Base-by-base conservation (phyloP, 768 basidiomycete species). In the Boletus reticuloceps region DNA sequence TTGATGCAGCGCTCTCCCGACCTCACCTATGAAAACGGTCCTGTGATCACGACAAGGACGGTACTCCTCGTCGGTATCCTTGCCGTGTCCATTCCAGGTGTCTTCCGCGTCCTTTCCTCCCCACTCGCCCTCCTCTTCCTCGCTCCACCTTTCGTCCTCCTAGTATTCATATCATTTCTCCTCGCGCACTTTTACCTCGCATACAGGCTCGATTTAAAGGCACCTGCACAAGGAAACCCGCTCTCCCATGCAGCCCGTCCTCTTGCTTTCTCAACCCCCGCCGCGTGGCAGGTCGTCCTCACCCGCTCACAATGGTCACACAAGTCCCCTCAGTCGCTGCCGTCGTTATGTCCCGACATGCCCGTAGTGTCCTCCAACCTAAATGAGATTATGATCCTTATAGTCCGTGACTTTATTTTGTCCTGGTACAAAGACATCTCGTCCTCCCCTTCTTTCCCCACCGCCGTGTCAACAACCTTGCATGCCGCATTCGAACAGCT, bases 221-320 rank as follows among this genome's bases (percentile, higher is more conserved):
- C 66, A 25, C 64, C 72, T 29, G 60, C 58, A 2, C 54, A 59
- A 12, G 60, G 52, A n/a, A 74, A 77, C 40, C 71, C 71, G 41
- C 74, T 86, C n/a, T 70, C 72, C 11, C 72, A 75, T 53, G 83
- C 86, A 0, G 85, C 91, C 17, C 82, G 84, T 36, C 91, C 91
- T 0, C 78, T 94, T 46, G 81, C 83, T 4, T 96, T 97, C 75
- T 91, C 92, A 5, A 93, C 93, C 4, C 91, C 93, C 25, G 92
- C 94, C 53, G 94, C 94, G 32, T 97, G 94, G 94, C 91, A 94
- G 65, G 93, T 88, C 0, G 89, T 92, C 45, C 77, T 91, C 48
- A 93, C 83, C 43, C 84, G 94, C 32, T 91, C 91, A n/a, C 85
- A 89, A 69, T 96, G 94, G 94, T 90, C 90, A 4, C 83, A 87